These are phyloP conservation scores for Boletus rubropictus DNA, from an alignment of 768 basidiomycete species.

Conservation along the genomic window DNA sequence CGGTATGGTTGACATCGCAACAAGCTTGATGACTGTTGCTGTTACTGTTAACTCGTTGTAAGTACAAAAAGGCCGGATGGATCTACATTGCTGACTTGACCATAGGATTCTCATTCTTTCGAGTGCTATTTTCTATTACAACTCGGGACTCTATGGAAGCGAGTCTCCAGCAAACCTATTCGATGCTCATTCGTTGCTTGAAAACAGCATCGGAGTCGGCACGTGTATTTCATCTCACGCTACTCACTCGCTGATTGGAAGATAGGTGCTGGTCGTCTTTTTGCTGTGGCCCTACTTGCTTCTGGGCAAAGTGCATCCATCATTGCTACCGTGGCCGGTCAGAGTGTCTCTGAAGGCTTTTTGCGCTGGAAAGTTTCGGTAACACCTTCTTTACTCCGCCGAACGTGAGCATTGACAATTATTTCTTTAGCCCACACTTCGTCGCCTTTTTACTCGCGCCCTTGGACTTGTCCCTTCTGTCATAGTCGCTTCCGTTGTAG, in stretches of 20 bases:
- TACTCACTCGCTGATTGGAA: conserved; percentile 1
- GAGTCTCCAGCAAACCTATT: conserved; percentile 66
- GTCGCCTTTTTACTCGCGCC: conserved; percentile 77
- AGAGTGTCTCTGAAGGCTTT: conserved; percentile 88
- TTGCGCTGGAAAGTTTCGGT: conserved; percentile 81
- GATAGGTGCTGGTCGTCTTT: conserved; percentile 75
- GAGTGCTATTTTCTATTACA: conserved; percentile 73
- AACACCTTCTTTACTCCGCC: conserved; percentile 11
- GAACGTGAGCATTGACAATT: conserved; percentile 26
- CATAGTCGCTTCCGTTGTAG: conserved; percentile 68
- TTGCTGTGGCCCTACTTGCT: conserved; percentile 79
- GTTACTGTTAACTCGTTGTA: conserved; percentile 83
- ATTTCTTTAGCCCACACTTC: conserved; percentile 52
- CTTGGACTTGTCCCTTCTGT: conserved; percentile 81
- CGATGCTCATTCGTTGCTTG: conserved; percentile 75
- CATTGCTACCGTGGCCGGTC: conserved; percentile 85
- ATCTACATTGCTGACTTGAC: not conserved
- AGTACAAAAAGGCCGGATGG: conserved; percentile 18
- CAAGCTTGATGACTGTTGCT: conserved; percentile 75
- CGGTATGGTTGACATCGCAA: conserved; percentile 58
- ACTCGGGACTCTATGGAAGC: conserved; percentile 34
- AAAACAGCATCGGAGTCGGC: conserved; percentile 62
- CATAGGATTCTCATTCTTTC: conserved; percentile 76
- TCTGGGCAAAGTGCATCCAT: conserved; percentile 88
- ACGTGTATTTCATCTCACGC: conserved; percentile 16